phyloP scores from a whole-genome alignment of 1,284 basidiomycete species.

The Coriolopsis trogii region DNA sequence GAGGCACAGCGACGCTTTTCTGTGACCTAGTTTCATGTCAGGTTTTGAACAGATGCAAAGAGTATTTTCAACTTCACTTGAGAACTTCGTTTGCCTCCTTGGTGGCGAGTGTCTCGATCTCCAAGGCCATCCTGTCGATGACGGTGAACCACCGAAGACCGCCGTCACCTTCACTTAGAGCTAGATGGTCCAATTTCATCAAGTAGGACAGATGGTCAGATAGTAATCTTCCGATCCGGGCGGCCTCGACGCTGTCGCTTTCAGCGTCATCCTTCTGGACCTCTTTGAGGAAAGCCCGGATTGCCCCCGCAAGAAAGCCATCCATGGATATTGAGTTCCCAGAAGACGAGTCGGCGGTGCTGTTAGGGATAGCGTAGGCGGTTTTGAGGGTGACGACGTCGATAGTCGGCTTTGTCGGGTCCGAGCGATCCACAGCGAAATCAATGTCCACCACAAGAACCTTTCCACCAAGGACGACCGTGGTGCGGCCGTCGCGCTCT shows the following conservation, averaged over 20 bases:
- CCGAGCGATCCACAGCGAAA: conserved; percentile 48
- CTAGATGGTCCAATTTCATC: conserved; percentile 69
- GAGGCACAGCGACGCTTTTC: conserved; percentile 37
- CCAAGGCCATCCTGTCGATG: conserved; percentile 53
- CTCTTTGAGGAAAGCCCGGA: conserved; percentile 59
- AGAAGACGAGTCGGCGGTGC: conserved; percentile 39
- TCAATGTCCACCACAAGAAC: conserved; percentile 78
- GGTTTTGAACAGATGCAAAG: background rate
- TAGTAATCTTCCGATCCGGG: conserved; percentile 48
- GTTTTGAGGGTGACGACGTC: conserved; percentile 63
- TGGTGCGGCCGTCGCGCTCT: conserved; percentile 50
- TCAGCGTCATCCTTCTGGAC: conserved; percentile 58
- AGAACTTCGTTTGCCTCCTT: conserved; percentile 56
- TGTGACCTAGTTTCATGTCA: conserved; percentile 33
- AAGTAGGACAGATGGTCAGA: conserved; percentile 66
- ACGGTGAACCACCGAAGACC: conserved; percentile 78
- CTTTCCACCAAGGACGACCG: conserved; percentile 71
- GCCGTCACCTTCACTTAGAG: conserved; percentile 56
- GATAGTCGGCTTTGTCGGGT: conserved; percentile 42
- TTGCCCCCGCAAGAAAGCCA: conserved; percentile 54
- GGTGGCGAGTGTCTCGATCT: conserved; percentile 52
- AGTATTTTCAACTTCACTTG: conserved; percentile 38
- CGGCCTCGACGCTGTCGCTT: conserved; percentile 54
- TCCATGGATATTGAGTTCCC: conserved; percentile 63
- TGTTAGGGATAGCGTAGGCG: conserved; percentile 66